A percentile compares a stretch with the other conserved stretches of the same genome.
These are phyloP conservation scores for Sporothrix curviconia DNA, from an alignment of 2,329 filamentous ascomycete species.

Conservation along the genomic window DNA sequence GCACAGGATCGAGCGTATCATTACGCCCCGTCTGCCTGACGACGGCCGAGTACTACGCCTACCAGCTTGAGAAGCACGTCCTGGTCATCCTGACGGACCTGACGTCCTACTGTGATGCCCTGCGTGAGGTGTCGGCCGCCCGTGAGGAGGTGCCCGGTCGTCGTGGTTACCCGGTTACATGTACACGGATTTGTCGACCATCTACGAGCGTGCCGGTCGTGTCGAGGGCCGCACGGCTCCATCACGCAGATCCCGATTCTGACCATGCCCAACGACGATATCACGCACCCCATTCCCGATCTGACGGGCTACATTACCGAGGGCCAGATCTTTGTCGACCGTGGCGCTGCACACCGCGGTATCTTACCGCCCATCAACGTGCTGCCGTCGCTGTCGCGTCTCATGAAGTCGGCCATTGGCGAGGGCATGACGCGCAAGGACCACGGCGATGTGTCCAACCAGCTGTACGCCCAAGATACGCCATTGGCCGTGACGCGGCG, in stretches of 20 bases:
- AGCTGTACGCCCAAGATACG: conserved; percentile 99
- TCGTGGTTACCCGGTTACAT: conserved; percentile 99
- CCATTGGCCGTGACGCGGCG: conserved; percentile 95
- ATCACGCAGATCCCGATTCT: conserved; percentile 98
- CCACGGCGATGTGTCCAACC: conserved; percentile 97
- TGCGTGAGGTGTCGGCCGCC: conserved; percentile 96
- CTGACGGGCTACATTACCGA: conserved; percentile 98
- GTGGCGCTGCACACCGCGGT: conserved; percentile 85
- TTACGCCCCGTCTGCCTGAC: conserved; percentile 94
- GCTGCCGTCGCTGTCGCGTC: conserved; percentile 90
- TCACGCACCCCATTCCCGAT: conserved; percentile 97
- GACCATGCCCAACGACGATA: conserved; percentile 99
- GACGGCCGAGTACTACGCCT: conserved; percentile 98
- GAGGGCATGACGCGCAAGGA: conserved; percentile 95
- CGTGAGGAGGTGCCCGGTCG: conserved; percentile 98
- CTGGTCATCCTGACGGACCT: conserved; percentile 97
- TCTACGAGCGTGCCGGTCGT: conserved; percentile 98
- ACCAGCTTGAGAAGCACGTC: conserved; percentile 99
- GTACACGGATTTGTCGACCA: conserved; percentile 99
- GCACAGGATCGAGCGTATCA: conserved; percentile 94
- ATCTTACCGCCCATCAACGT: conserved; percentile 99
- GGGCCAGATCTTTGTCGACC: conserved; percentile 96
- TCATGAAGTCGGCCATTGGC: conserved; percentile 99
- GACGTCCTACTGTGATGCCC: conserved; percentile 95
- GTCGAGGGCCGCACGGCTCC: conserved; percentile 90